phyloP scores from a whole-genome alignment of 2,329 filamentous ascomycete species.

The Teratosphaeria destructans region DNA sequence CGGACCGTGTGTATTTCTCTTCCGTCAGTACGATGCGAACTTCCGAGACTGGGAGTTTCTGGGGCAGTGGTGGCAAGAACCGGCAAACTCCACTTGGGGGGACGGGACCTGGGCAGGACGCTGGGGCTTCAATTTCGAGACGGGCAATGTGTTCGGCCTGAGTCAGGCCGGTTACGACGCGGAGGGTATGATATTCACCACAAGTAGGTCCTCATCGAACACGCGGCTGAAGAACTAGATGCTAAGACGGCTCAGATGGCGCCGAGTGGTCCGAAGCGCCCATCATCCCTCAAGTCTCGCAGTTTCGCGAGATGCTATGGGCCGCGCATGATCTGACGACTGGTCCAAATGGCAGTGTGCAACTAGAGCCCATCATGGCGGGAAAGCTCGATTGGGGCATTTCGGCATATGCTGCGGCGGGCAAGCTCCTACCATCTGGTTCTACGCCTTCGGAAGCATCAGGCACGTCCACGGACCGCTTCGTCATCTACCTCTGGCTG shows the following conservation, averaged over 20 bases:
- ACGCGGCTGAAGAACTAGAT: neutral
- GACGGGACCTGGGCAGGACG: slow-evolving; percentile 15
- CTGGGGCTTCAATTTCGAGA: slow-evolving; percentile 36
- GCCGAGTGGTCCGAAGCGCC: slow-evolving; percentile 35
- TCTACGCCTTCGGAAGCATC: slow-evolving; percentile 30
- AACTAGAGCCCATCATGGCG: slow-evolving; percentile 33
- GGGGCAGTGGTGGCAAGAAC: slow-evolving; percentile 33
- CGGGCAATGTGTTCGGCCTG: slow-evolving; percentile 33
- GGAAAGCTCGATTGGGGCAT: slow-evolving; percentile 33
- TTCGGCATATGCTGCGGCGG: slow-evolving; percentile 35
- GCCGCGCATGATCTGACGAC: neutral
- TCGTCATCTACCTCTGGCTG: slow-evolving; percentile 34
- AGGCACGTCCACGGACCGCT: slow-evolving; percentile 25
- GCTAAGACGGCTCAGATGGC: slow-evolving; percentile 25
- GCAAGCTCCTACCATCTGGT: slow-evolving; percentile 30
- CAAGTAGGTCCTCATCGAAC: neutral
- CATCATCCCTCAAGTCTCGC: slow-evolving; percentile 3
- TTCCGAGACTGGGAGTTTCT: slow-evolving; percentile 32
- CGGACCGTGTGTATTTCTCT: slow-evolving; percentile 32
- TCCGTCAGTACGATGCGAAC: slow-evolving; percentile 27
- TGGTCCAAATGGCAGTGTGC: neutral
- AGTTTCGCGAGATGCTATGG: slow-evolving; percentile 12
- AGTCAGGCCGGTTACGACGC: neutral
- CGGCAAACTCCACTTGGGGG: slow-evolving; percentile 11
- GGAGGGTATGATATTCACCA: neutral